phyloP scores from a whole-genome alignment of 306 rosid species.

The Lithocarpus polystachyus region DNA sequence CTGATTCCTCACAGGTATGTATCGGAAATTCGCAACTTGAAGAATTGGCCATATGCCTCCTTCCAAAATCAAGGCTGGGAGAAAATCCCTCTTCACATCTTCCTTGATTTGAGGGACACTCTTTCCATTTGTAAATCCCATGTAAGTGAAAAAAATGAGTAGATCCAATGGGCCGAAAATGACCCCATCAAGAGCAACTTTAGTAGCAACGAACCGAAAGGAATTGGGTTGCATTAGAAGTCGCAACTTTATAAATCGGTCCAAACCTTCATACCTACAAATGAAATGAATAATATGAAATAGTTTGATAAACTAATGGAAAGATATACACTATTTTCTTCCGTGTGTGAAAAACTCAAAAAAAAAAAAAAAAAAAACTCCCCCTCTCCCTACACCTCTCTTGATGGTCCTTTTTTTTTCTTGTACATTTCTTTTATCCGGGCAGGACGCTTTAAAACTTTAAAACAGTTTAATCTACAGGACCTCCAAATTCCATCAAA shows the following conservation, averaged over 20 bases:
- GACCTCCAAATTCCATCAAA: background rate
- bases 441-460: background rate
- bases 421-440: background rate
- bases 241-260: slow-evolving; percentile 50
- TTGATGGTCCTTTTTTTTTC: background rate
- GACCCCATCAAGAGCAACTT: slow-evolving; percentile 69
- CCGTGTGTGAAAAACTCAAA: background rate
- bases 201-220: slow-evolving; percentile 66
- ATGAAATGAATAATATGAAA: slow-evolving; percentile 9
- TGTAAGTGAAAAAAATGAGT: slow-evolving; percentile 69
- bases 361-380: background rate
- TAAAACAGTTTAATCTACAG: background rate
- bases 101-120: slow-evolving; percentile 66
- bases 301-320: background rate
- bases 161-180: slow-evolving; percentile 79
- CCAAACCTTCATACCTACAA: slow-evolving; percentile 87
- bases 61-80: slow-evolving; percentile 74
- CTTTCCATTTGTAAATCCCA: slow-evolving; percentile 82
- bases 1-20: slow-evolving; percentile 82
- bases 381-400: background rate
- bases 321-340: background rate
- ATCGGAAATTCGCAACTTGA: slow-evolving; percentile 82
- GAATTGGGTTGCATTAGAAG: slow-evolving; percentile 68
- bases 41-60: slow-evolving; percentile 85
- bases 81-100: slow-evolving; percentile 79